A percentile compares a stretch with the other conserved stretches of the same genome.
phyloP scores from a whole-genome alignment of 345 rosid genomes.

The Hibiscus trionum region DNA sequence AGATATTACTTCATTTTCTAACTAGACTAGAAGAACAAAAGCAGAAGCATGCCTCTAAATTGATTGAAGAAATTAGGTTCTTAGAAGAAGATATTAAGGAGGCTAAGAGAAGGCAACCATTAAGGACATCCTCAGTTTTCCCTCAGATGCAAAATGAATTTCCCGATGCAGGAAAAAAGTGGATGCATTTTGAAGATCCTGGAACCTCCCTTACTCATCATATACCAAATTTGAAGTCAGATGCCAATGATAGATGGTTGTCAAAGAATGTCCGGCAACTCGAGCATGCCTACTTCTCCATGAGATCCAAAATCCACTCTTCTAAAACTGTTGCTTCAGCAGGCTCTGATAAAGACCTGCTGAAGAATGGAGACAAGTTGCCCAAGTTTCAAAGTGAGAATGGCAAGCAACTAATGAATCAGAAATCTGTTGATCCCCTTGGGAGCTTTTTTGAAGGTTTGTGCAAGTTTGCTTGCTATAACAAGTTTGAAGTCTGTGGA shows the following conservation, averaged over 20 bases:
- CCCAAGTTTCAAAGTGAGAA: conserved; percentile 28
- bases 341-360: conserved; percentile 35
- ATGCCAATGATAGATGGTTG: conserved; percentile 39
- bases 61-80: conserved; percentile 44
- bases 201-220: conserved; percentile 21
- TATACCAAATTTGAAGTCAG: conserved; percentile 25
- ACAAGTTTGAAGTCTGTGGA: conserved; percentile 71
- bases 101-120: conserved; percentile 41
- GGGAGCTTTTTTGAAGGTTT: conserved; percentile 69
- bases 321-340: conserved; percentile 25
- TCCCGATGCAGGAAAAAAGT: conserved; percentile 20
- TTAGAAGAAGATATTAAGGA: conserved; percentile 71
- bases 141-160: conserved; percentile 15
- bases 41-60: conserved; percentile 52
- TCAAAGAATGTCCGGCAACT: conserved; percentile 54
- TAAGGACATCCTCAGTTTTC: conserved; percentile 22
- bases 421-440: conserved; percentile 36
- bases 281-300: conserved; percentile 72
- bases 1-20: conserved; percentile 59
- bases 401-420: conserved; percentile 24
- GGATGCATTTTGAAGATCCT: conserved; percentile 14
- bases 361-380: conserved; percentile 27
- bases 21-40: conserved; percentile 49
- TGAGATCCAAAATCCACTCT: conserved; percentile 46
- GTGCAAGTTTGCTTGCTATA: conserved; percentile 70